phyloP scores from a whole-genome alignment of 352 stramenopile genomes.

The Pythium dissotocum region DNA sequence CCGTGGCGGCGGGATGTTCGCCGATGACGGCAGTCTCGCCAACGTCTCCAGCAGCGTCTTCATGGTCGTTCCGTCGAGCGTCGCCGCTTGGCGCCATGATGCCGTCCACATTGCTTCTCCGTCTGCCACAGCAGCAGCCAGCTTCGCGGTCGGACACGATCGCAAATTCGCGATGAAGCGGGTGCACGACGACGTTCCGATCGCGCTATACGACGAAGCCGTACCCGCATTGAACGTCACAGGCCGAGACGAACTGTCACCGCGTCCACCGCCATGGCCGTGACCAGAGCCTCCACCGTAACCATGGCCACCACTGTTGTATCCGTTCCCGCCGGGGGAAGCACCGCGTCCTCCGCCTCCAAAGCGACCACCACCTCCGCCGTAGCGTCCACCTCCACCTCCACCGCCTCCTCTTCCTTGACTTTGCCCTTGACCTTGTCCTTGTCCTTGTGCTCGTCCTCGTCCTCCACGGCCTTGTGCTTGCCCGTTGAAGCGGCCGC shows the following conservation, averaged over 20 bases:
- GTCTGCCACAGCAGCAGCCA: conserved; percentile 37
- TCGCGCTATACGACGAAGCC: conserved; percentile 10
- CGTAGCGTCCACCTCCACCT: neutral
- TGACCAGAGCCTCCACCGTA: neutral
- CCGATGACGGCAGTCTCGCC: conserved; percentile 49
- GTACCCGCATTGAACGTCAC: neutral
- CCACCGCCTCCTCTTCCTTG: neutral
- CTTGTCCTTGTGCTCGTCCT: neutral
- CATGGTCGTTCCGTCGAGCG: conserved; percentile 41
- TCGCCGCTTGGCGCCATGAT: conserved; percentile 42
- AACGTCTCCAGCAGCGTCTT: conserved; percentile 46
- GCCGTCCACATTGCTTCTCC: conserved; percentile 43
- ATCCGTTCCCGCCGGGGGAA: neutral
- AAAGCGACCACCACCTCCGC: neutral
- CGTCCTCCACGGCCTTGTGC: conserved; percentile 6
- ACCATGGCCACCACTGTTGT: neutral
- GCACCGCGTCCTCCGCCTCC: neutral
- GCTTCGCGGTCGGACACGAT: conserved; percentile 40
- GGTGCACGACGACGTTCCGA: conserved; percentile 28
- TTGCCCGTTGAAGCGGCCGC: neutral
- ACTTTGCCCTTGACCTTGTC: neutral
- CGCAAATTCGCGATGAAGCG: conserved; percentile 52
- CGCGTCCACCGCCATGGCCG: neutral
- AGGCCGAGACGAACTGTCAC: neutral
- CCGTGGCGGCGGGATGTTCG: conserved; percentile 32